Conservation (phyloP, 192 early-diverging fungal species). For the Coemansia aciculifera region DNA sequence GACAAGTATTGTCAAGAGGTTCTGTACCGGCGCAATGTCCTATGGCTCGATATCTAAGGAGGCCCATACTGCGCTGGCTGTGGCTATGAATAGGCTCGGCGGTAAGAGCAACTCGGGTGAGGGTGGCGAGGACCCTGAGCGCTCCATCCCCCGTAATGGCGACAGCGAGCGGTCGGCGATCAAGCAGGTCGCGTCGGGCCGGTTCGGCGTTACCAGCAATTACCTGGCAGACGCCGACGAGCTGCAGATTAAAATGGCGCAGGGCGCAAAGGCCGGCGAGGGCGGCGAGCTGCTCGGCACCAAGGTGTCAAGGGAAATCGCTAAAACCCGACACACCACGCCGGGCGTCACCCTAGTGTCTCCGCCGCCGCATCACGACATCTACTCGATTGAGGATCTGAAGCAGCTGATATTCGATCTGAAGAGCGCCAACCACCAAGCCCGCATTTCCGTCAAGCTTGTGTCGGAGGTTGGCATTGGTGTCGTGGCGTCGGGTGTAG, state of each 20-base stretch:
- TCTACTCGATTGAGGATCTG: constrained; percentile 98
- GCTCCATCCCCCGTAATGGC: constrained; percentile 77
- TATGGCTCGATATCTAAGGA: constrained; percentile 97
- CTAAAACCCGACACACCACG: constrained; percentile 89
- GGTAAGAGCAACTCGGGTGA: constrained; percentile 99
- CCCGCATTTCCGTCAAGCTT: constrained; percentile 96
- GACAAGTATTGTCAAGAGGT: constrained; percentile 93
- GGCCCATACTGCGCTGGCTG: constrained; percentile 86
- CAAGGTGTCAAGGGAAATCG: constrained; percentile 77
- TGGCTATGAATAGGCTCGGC: constrained; percentile 94
- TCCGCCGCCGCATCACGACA: constrained; percentile 98
- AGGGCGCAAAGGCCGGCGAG: constrained; percentile 98
- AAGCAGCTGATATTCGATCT: constrained; percentile 99
- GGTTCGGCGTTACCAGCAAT: constrained; percentile 95
- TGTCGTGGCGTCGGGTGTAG: constrained; percentile 95
- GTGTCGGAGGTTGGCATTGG: constrained; percentile 98
- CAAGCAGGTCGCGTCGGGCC: constrained; percentile 98
- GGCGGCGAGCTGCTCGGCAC: constrained; percentile 81
- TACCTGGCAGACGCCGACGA: constrained; percentile 95
- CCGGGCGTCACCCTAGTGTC: constrained; percentile 95
- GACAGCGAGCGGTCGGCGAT: constrained; percentile 87
- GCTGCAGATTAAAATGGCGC: constrained; percentile 99
- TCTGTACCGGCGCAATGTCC: constrained; percentile 98
- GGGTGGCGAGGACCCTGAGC: constrained; percentile 91
- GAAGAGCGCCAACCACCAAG: constrained; percentile 86